Evolutionary conservation across 139 green algal genomes (phyloP), one percentile per base, ranked within the genome.

Genomic region (Chlamydomonas sp.): DNA sequence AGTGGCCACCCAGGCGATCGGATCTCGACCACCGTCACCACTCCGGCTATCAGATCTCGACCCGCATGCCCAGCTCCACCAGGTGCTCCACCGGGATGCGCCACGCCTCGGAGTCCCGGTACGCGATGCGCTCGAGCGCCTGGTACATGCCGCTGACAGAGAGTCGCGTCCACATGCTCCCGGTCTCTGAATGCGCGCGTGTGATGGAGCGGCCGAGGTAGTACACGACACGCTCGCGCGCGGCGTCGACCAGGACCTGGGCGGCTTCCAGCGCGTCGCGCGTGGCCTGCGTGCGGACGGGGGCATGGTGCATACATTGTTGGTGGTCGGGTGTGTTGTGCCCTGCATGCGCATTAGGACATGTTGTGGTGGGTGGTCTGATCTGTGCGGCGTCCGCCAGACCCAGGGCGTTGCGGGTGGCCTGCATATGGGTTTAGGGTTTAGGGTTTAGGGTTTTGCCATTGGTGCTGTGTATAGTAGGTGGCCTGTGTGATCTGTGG

Each of bases 51-150:
- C 26, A 71, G 29, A 73, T 30, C 8, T 70, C 65, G 26, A 78
- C 58, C 16, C 20, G 29, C 72, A 78, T 73, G 5, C 72, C 72
- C 65, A 78, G 65, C 65, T 78, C 72, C 50, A 78, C 72, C 57
- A 78, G 62, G 20, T 63, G 39, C 22, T 69, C 72, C 2, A 34
- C 6, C 3, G 72, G 72, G 34, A 78, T 70, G 50, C 36, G 50
- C 72, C 72, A 78, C 0, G 62, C 13, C 65, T 78, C 72, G 38
- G 47, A 70, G 43, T 78, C 72, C 13, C 39, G 35, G 58, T 62
- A 73, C 38, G 72, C 37, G 33, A 78, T 1, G 29, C 43, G 38
- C 57, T 70, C 72, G 30, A 78, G 47, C 30, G 38, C 50, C 3
- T 65, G 61, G 35, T 66, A 78, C 34, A 70, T 1, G 37, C 65